Evolutionary conservation across 306 rosid genomes (phyloP).

Genomic region (Vachellia pachyceras): DNA sequence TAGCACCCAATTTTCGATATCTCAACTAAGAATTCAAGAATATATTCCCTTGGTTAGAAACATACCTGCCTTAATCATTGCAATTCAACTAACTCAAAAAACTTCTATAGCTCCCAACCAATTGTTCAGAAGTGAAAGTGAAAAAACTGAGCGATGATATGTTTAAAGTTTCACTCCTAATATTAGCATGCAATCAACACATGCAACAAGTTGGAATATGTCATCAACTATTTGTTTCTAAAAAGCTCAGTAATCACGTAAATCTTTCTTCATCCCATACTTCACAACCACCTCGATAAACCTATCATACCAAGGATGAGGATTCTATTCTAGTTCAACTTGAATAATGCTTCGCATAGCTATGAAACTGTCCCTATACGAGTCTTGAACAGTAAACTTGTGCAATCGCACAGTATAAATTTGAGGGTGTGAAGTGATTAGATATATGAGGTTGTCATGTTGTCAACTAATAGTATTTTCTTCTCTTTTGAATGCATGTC

Average conservation of each 20-base stretch:
- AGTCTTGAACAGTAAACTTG: neutral
- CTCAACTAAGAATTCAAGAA: neutral
- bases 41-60: neutral
- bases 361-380: neutral
- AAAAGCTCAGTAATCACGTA: neutral
- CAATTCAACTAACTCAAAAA: neutral
- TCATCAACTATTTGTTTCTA: neutral
- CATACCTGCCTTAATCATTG: neutral
- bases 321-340: neutral
- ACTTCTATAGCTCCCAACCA: neutral
- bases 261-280: neutral
- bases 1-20: neutral
- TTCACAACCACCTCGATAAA: neutral
- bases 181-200: neutral
- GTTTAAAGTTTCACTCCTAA: neutral
- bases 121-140: neutral
- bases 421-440: neutral
- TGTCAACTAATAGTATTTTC: neutral
- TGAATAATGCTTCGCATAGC: neutral
- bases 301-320: neutral
- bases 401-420: neutral
- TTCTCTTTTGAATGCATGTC: neutral
- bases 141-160: neutral
- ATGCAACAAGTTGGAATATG: neutral
- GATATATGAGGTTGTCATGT: neutral